A percentile compares a stretch with the other conserved stretches of the same genome.
phyloP scores from a whole-genome alignment of 2,329 filamentous ascomycete species.

The Diplodia intermedia region DNA sequence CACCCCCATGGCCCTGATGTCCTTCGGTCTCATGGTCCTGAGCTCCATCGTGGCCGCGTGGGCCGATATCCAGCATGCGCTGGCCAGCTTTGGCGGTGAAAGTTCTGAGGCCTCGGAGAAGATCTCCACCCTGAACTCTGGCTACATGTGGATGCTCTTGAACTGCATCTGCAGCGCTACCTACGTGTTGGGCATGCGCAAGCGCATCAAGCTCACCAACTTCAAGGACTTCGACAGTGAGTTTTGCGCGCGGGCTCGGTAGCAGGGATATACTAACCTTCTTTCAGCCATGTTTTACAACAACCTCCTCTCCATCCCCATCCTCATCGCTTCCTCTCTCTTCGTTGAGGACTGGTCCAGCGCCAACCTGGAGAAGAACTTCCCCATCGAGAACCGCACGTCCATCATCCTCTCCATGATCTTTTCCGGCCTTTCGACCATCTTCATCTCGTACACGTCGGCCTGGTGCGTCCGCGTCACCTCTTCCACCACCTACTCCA shows the following conservation, averaged over 20 bases:
- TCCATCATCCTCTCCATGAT: constrained; percentile 86
- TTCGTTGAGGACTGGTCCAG: constrained; percentile 91
- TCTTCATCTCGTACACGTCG: constrained; percentile 99
- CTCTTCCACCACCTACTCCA: constrained; percentile 96
- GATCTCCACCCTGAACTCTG: constrained; percentile 88
- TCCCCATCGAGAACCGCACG: constrained; percentile 81
- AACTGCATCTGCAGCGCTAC: constrained; percentile 95
- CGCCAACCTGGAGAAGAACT: constrained; percentile 83
- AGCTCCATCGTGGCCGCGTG: constrained; percentile 95
- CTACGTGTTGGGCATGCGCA: constrained; percentile 92
- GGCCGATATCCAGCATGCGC: constrained; percentile 91
- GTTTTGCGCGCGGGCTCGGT: constrained; percentile 52
- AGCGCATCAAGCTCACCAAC: constrained; percentile 99
- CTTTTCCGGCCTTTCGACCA: constrained; percentile 88
- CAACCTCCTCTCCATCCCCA: constrained; percentile 94
- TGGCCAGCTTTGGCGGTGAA: constrained; percentile 65
- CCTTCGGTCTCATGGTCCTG: constrained; percentile 95
- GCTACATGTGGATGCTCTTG: constrained; percentile 97
- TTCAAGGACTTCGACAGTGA: constrained; percentile 99
- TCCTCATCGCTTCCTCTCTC: constrained; percentile 82
- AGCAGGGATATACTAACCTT: constrained; percentile 31
- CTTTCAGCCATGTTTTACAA: constrained; percentile 97
- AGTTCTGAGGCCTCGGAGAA: constrained; percentile 70
- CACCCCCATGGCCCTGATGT: constrained; percentile 83
- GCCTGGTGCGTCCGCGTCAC: constrained; percentile 99